phyloP scores from a whole-genome alignment of 1,284 basidiomycete species.

The Trichosporon sp. region DNA sequence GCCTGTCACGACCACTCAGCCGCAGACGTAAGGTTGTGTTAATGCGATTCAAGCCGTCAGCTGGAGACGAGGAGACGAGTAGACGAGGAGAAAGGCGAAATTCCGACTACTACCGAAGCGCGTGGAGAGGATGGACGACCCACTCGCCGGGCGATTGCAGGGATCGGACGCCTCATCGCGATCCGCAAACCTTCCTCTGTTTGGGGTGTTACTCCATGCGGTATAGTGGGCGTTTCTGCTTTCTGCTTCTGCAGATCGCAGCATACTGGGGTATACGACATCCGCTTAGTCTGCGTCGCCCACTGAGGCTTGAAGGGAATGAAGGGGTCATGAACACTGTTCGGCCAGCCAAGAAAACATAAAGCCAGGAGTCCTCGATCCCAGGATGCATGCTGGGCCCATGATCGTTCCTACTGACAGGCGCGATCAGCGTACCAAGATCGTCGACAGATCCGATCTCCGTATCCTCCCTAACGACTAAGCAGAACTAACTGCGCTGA shows the following conservation, averaged over 20 bases:
- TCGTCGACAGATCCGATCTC: slow-evolving; percentile 1
- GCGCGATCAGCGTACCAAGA: slow-evolving; percentile 7
- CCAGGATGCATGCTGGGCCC: not conserved
- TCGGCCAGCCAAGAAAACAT: not conserved
- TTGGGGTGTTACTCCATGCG: slow-evolving; percentile 3
- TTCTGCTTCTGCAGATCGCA: not conserved
- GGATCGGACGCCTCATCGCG: not conserved
- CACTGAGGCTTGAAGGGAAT: not conserved
- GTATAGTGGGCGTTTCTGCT: not conserved
- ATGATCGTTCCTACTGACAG: not conserved
- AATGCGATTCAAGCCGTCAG: not conserved
- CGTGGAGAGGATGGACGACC: not conserved
- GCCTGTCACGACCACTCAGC: too few species aligned
- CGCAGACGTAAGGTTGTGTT: not conserved
- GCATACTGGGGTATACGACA: not conserved
- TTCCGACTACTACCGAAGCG: not conserved
- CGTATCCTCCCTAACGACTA: not conserved
- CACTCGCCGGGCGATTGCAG: not conserved
- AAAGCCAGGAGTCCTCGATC: not conserved
- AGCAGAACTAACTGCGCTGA: too few species aligned
- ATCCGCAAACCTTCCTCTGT: not conserved
- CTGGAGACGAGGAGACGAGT: too few species aligned
- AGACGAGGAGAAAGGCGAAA: not conserved
- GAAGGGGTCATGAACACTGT: not conserved
- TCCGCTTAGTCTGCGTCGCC: not conserved